Evolutionary conservation across 371 early-diverging fungal genomes (phyloP).

Genomic region (Funneliformis caledonium): DNA sequence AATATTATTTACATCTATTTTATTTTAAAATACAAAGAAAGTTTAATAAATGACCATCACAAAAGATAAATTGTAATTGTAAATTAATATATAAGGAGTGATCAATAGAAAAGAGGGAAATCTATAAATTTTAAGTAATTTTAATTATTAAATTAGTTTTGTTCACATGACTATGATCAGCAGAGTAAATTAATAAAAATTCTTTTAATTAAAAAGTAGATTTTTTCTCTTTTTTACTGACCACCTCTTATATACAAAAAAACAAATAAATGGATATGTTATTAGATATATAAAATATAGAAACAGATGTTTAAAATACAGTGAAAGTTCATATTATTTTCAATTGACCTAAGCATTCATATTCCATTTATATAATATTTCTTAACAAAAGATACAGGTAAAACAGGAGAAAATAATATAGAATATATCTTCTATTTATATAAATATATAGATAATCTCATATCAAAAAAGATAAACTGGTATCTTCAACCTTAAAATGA

Average conservation of each 20-base stretch:
- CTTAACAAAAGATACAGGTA: neutral
- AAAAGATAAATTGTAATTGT: neutral
- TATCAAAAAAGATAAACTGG: neutral
- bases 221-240: no score
- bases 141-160: no score
- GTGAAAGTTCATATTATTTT: neutral
- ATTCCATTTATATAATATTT: conserved; percentile 11
- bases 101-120: no score
- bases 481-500: neutral
- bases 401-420: neutral
- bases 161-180: no score
- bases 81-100: no score
- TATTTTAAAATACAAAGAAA: neutral
- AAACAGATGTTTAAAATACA: no score
- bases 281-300: no score
- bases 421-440: conserved; percentile 3
- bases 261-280: neutral
- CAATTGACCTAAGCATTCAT: neutral
- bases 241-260: no score
- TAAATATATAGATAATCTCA: conserved; percentile 23
- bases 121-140: no score
- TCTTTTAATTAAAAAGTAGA: no score
- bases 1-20: neutral
- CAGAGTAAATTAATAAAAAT: no score
- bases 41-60: neutral